Percentiles rank a stretch among this genome's conserved stretches.
phyloP scores from a whole-genome alignment of 2,329 filamentous ascomycete genomes.

The Endocalyx cinctus region DNA sequence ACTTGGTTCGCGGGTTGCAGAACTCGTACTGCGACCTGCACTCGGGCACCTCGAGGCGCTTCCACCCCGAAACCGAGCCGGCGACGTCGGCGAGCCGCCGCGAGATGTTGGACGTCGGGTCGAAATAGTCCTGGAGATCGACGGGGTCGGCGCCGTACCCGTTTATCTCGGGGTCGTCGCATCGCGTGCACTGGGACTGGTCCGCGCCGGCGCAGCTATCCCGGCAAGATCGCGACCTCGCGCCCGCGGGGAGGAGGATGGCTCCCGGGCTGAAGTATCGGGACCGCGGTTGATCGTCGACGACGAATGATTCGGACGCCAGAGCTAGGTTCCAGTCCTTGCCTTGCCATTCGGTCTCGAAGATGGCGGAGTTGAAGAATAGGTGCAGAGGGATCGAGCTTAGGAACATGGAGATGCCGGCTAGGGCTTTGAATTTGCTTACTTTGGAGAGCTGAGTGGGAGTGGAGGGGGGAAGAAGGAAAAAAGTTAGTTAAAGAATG shows the following conservation, averaged over 20 bases:
- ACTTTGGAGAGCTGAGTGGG: neutral
- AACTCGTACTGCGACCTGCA: neutral
- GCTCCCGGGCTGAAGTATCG: constrained; percentile 5
- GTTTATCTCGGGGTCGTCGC: too few species aligned
- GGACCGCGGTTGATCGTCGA: too few species aligned
- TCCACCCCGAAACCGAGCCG: neutral
- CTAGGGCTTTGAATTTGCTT: neutral
- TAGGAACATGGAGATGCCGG: neutral
- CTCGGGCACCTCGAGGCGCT: neutral
- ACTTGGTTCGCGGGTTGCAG: constrained; percentile 1
- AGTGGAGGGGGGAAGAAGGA: too few species aligned
- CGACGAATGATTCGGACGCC: constrained; percentile 4
- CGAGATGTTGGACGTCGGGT: neutral
- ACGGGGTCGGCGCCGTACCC: too few species aligned
- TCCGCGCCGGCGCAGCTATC: too few species aligned
- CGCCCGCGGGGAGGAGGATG: neutral
- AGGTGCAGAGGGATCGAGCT: constrained; percentile 5
- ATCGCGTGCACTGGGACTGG: too few species aligned
- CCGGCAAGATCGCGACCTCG: too few species aligned
- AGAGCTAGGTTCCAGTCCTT: constrained; percentile 5
- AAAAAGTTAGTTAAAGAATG: too few species aligned
- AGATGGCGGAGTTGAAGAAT: constrained; percentile 6
- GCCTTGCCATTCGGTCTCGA: constrained; percentile 3
- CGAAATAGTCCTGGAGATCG: neutral
- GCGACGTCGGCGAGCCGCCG: neutral